These are phyloP conservation scores for Pichia phayaonensis DNA, from an alignment of 805 yeast species.

Conservation along the genomic window DNA sequence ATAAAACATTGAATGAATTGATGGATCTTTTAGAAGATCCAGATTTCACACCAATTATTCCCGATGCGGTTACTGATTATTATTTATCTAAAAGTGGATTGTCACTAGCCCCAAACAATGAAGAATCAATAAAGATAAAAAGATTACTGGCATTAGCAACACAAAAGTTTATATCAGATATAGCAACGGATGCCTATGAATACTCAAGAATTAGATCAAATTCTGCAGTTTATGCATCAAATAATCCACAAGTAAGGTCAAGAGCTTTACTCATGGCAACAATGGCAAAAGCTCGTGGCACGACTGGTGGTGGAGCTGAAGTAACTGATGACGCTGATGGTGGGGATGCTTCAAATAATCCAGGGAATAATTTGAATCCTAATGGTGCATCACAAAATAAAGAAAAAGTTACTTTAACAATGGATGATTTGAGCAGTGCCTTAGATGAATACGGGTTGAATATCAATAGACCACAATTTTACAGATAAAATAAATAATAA, in stretches of 20 bases:
- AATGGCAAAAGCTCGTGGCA: slow-evolving; percentile 29
- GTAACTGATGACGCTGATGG: slow-evolving; percentile 21
- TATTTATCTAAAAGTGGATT: slow-evolving; percentile 54
- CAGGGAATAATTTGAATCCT: slow-evolving; percentile 11
- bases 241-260: slow-evolving; percentile 81
- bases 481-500: slow-evolving; percentile 42
- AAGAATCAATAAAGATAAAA: slow-evolving; percentile 36
- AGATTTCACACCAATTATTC: slow-evolving; percentile 91
- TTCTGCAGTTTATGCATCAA: slow-evolving; percentile 75
- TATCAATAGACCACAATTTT: slow-evolving; percentile 86
- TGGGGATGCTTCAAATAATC: slow-evolving; percentile 20
- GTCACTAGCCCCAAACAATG: slow-evolving; percentile 36
- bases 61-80: slow-evolving; percentile 93
- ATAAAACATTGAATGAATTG: slow-evolving; percentile 76
- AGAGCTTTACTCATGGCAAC: slow-evolving; percentile 61
- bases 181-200: slow-evolving; percentile 95
- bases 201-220: slow-evolving; percentile 88
- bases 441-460: slow-evolving; percentile 79
- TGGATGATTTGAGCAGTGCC: slow-evolving; percentile 90
- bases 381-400: slow-evolving; percentile 17
- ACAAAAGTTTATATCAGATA: slow-evolving; percentile 88
- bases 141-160: slow-evolving; percentile 89
- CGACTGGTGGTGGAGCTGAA: background rate
- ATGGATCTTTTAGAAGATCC: slow-evolving; percentile 88
- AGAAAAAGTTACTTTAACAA: slow-evolving; percentile 73